phyloP scores from a whole-genome alignment of 768 basidiomycete genomes.

The Phlebiopsis flavidoalba region DNA sequence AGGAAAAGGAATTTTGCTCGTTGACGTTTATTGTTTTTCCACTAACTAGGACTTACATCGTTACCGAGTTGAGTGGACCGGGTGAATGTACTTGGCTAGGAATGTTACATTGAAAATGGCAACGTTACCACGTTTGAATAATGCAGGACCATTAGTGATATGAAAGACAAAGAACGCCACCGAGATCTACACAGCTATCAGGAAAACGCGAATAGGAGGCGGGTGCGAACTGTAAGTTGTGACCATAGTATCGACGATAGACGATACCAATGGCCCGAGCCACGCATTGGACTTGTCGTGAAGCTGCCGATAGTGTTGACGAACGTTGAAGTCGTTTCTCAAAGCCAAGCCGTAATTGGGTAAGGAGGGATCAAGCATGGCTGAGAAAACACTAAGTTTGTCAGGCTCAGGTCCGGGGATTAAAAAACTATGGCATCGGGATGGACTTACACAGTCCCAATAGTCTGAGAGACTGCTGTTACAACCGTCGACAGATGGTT shows the following conservation, averaged over 20 bases:
- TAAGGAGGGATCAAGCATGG: background rate
- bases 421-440: background rate
- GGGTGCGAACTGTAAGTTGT: background rate
- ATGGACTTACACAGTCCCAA: background rate
- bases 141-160: background rate
- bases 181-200: background rate
- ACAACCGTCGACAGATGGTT: background rate
- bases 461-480: background rate
- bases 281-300: slow-evolving; percentile 1
- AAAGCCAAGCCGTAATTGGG: background rate
- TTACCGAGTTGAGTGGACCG: background rate
- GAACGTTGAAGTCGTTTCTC: background rate
- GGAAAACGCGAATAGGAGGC: background rate
- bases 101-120: background rate
- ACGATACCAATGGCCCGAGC: background rate
- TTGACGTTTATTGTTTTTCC: background rate
- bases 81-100: background rate
- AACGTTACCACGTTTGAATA: background rate
- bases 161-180: background rate
- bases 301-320: background rate
- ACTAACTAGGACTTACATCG: background rate
- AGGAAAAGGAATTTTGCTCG: no score
- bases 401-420: background rate
- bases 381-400: background rate
- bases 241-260: background rate